These are phyloP conservation scores for Komagataella ulmi DNA, from an alignment of 805 yeast genomes.

Conservation along the genomic window DNA sequence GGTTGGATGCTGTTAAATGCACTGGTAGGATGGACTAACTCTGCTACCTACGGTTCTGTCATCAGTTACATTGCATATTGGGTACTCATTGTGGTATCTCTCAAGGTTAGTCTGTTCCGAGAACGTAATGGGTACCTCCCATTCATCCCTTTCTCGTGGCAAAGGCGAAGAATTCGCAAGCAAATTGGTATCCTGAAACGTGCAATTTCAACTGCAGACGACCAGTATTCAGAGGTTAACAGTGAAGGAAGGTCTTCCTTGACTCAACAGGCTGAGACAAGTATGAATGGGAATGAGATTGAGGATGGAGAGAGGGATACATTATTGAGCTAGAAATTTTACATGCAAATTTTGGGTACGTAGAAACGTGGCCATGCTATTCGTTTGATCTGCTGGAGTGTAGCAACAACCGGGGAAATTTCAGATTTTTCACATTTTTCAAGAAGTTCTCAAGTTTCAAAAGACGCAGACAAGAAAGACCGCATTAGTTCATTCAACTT, in stretches of 20 bases:
- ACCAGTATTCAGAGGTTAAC: neutral
- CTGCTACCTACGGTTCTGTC: slow-evolving; percentile 86
- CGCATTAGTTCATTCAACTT: neutral
- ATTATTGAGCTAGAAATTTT: neutral
- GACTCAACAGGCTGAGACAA: neutral
- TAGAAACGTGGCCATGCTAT: neutral
- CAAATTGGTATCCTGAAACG: slow-evolving; percentile 8
- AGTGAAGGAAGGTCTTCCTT: neutral
- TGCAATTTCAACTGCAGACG: neutral
- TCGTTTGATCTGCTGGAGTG: neutral
- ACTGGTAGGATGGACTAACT: slow-evolving; percentile 85
- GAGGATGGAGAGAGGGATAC: neutral
- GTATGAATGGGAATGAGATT: neutral
- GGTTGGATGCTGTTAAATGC: slow-evolving; percentile 89
- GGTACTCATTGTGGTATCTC: slow-evolving; percentile 32
- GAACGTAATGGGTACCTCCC: slow-evolving; percentile 50
- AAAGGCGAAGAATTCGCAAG: slow-evolving; percentile 37
- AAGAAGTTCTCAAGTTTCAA: too few relatives aligned
- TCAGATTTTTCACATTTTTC: neutral
- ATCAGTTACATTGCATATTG: slow-evolving; percentile 61
- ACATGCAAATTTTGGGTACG: neutral
- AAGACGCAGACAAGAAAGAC: neutral
- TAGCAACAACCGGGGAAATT: neutral
- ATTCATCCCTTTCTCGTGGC: slow-evolving; percentile 46
- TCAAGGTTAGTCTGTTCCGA: slow-evolving; percentile 30